These are phyloP conservation scores for Coprinopsis strossmayeri DNA, from an alignment of 768 basidiomycete species.

Conservation along the genomic window DNA sequence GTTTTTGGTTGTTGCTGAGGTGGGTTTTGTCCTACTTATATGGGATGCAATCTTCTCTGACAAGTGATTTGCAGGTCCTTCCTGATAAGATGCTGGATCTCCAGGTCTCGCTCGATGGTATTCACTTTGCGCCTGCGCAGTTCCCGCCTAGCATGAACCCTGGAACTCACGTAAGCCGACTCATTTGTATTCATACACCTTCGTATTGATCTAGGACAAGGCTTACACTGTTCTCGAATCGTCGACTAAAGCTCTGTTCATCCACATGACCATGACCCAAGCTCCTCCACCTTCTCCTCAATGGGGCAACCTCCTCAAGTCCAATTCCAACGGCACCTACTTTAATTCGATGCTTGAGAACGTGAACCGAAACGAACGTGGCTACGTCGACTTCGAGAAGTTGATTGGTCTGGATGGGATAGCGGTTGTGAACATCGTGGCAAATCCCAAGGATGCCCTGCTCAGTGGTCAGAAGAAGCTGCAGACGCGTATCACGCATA, in stretches of 20 bases:
- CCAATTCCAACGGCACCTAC: conserved; percentile 98
- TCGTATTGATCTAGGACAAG: too few relatives aligned
- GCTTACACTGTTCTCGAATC: conserved; percentile 95
- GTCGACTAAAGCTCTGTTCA: conserved; percentile 85
- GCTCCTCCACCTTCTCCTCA: conserved; percentile 45
- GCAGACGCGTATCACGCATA: conserved; percentile 89
- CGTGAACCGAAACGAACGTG: conserved; percentile 83
- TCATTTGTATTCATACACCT: not conserved
- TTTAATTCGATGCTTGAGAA: conserved; percentile 82
- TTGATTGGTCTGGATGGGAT: conserved; percentile 95
- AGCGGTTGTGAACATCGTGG: conserved; percentile 85
- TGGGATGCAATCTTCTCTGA: too few relatives aligned
- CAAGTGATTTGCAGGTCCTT: too few relatives aligned
- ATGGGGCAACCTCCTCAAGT: conserved; percentile 92
- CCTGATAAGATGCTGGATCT: conserved; percentile 55
- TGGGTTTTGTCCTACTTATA: too few relatives aligned
- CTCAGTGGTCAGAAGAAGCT: conserved; percentile 68
- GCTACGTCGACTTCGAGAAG: conserved; percentile 98
- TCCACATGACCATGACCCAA: conserved; percentile 92
- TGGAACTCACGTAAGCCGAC: conserved; percentile 69
- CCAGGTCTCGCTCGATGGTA: conserved; percentile 90
- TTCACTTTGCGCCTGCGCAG: conserved; percentile 73
- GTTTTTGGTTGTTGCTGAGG: conserved; percentile 93
- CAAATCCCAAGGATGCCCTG: conserved; percentile 71
- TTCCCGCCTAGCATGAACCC: conserved; percentile 92